Evolutionary conservation across 2,329 filamentous ascomycete species (phyloP).

Genomic region (Lasiodiplodia sp.): DNA sequence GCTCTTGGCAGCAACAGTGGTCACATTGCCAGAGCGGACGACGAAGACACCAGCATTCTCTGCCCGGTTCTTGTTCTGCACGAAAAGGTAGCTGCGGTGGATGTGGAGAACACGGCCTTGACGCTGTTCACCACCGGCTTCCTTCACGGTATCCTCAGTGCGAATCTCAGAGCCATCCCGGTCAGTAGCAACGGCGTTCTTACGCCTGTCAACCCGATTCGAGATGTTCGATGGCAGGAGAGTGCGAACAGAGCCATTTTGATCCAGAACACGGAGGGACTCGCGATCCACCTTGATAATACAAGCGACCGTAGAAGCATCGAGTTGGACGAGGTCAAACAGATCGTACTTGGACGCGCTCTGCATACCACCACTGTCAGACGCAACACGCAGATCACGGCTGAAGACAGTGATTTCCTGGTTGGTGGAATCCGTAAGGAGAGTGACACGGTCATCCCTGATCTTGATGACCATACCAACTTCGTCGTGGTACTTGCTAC

Average conservation of each 20-base stretch:
- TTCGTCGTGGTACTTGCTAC: constrained; percentile 92
- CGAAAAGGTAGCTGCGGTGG: constrained; percentile 88
- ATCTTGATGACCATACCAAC: constrained; percentile 97
- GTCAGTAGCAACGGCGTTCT: constrained; percentile 88
- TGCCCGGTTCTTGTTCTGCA: constrained; percentile 81
- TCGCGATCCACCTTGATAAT: constrained; percentile 96
- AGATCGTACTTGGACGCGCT: constrained; percentile 88
- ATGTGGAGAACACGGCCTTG: constrained; percentile 93
- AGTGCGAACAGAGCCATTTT: constrained; percentile 82
- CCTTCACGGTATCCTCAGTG: constrained; percentile 89
- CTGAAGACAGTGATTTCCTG: constrained; percentile 97
- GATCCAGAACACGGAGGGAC: constrained; percentile 86
- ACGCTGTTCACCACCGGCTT: constrained; percentile 83
- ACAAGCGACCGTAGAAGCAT: constrained; percentile 89
- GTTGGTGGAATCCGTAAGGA: constrained; percentile 91
- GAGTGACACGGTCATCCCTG: constrained; percentile 87
- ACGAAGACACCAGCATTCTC: constrained; percentile 94
- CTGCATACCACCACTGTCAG: constrained; percentile 86
- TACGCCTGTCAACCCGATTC: constrained; percentile 83
- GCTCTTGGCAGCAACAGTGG: constrained; percentile 92
- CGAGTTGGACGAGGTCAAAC: constrained; percentile 92
- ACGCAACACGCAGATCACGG: constrained; percentile 92
- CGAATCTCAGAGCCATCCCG: constrained; percentile 92
- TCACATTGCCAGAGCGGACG: constrained; percentile 82
- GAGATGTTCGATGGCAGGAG: constrained; percentile 91